These are phyloP conservation scores for Musa beccarii DNA, from an alignment of 176 grass and related monocot species.

Conservation along the genomic window DNA sequence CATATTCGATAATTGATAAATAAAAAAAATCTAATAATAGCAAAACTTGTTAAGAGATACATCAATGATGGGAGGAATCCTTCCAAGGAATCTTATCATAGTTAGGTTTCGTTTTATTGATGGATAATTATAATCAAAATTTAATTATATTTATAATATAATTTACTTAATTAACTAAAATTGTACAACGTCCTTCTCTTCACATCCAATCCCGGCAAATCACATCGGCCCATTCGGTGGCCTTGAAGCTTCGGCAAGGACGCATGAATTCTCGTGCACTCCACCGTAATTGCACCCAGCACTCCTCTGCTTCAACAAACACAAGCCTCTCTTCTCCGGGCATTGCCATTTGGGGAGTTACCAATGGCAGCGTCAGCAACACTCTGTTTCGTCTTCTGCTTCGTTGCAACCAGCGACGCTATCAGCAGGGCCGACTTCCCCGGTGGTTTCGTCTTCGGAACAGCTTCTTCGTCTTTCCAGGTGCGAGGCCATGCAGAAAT, in stretches of 20 bases:
- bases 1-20: no score
- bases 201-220: background rate
- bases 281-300: background rate
- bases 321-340: background rate
- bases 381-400: constrained; percentile 41
- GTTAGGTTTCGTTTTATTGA: no score
- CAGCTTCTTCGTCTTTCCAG: constrained; percentile 91
- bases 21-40: no score
- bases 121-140: no score
- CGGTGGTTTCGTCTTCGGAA: constrained; percentile 75
- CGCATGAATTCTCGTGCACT: background rate
- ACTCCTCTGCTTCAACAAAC: background rate
- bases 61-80: no score
- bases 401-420: constrained; percentile 35
- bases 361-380: constrained; percentile 37
- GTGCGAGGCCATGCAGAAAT: constrained; percentile 11
- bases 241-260: background rate
- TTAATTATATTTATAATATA: no score
- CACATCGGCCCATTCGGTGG: background rate
- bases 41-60: no score
- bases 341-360: background rate
- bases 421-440: constrained; percentile 80
- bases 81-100: no score
- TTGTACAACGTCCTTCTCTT: no score
- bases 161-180: background rate